Evolutionary conservation across 2,329 filamentous ascomycete genomes (phyloP), one percentile per base, ranked within the genome.

Genomic region (Chaetomium olivaceum): DNA sequence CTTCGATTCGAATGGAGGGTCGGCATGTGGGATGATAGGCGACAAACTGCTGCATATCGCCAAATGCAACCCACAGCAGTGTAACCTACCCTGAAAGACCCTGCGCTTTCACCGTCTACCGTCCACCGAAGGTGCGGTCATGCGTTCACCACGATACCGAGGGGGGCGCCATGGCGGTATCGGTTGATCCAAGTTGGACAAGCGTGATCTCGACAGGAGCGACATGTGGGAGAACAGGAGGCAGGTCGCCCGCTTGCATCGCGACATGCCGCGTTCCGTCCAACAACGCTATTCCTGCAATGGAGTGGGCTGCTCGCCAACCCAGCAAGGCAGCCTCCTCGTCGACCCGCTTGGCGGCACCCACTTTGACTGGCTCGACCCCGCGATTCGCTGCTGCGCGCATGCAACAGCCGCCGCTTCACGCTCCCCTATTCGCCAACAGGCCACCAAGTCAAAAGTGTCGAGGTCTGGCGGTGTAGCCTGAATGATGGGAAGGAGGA

Each of bases 91-190:
- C 64, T 57, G 64, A 54, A 36, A 9, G 46, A 66, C 61, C 62
- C 67, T 61, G 54, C 50, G 48, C 54, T 19, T 63, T 67, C 69
- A 67, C 68, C 66, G 61, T 68, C 63, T 68, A 67, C 68, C 66
- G 61, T 68, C 63, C 63, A 65, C 66, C 64, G 62, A 61, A 58
- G 29, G 12, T 61, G 46, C 60, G 63, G 68, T 71, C 69, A 71
- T 71, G 64, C 52, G 69, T 65, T 58, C 68, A 67, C 58, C 60
- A 23, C 31, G 33, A 9, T 14, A 19, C 27, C 25, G n/a, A 56
- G 60, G 56, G 33, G 21, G 14, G 23, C 48, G 8, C 54, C 50
- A 70, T 68, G 61, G 67, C 62, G 65, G 65, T 63, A 69, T 66
- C 27, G 39, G 36, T 19, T 27, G 21, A 61, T 68, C 51, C 46